These are phyloP conservation scores for Fomitopsis serialis DNA, from an alignment of 768 basidiomycete genomes.

Conservation along the genomic window DNA sequence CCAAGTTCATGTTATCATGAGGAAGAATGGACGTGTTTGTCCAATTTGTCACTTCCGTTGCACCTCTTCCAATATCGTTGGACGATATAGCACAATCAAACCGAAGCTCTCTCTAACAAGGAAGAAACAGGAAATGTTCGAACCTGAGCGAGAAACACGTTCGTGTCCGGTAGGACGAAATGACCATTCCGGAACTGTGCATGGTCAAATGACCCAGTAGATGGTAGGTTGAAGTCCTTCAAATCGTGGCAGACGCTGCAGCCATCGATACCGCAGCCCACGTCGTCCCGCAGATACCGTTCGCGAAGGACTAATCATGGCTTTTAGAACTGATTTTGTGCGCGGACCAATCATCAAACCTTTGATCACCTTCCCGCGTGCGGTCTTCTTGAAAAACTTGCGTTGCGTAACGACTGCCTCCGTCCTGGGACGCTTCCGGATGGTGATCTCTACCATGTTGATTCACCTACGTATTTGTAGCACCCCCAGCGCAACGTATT, in stretches of 20 bases:
- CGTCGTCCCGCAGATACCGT: slow-evolving; percentile 88
- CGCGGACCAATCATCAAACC: slow-evolving; percentile 37
- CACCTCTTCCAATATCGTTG: no score
- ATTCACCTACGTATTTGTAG: neutral
- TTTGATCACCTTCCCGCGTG: slow-evolving; percentile 89
- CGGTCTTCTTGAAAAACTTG: slow-evolving; percentile 96
- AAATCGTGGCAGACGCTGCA: slow-evolving; percentile 57
- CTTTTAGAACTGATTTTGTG: neutral
- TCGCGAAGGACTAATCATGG: slow-evolving; percentile 67
- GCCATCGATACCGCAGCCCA: slow-evolving; percentile 74
- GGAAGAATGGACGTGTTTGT: no score
- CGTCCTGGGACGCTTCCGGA: slow-evolving; percentile 62
- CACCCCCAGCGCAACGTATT: neutral
- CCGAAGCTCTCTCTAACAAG: neutral
- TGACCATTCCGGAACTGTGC: slow-evolving; percentile 59
- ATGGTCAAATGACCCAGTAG: slow-evolving; percentile 53
- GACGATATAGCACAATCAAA: no score
- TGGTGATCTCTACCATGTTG: slow-evolving; percentile 55
- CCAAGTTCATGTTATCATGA: neutral
- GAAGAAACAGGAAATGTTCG: slow-evolving; percentile 8
- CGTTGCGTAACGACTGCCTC: slow-evolving; percentile 78
- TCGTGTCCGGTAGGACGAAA: slow-evolving; percentile 89
- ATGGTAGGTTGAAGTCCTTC: slow-evolving; percentile 47
- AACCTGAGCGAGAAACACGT: slow-evolving; percentile 89
- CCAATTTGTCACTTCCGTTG: no score